phyloP scores from a whole-genome alignment of 345 rosid species.

The Nephelium lappaceum region DNA sequence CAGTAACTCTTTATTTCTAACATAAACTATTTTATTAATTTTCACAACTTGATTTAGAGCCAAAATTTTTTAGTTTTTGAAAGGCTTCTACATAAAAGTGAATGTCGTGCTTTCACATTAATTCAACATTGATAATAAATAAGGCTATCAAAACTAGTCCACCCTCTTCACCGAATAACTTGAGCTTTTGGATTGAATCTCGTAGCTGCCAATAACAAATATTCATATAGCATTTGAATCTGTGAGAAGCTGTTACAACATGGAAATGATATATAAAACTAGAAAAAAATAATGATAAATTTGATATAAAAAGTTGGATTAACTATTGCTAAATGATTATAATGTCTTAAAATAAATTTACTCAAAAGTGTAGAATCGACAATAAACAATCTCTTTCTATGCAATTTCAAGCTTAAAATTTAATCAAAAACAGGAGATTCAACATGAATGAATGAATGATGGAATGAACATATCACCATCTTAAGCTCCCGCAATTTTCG shows the following conservation, averaged over 20 bases:
- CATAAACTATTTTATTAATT: not conserved
- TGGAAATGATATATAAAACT: not conserved
- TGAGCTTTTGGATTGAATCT: not conserved
- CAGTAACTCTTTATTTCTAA: constrained; percentile 2
- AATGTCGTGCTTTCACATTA: not conserved
- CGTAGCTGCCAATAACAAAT: not conserved
- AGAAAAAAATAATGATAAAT: constrained; percentile 1
- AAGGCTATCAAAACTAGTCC: constrained; percentile 8
- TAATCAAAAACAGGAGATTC: constrained; percentile 5
- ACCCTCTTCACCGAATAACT: not conserved
- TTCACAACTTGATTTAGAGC: not conserved
- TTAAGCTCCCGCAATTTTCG: constrained; percentile 75
- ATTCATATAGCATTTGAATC: not conserved
- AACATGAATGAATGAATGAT: not conserved
- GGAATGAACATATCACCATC: constrained; percentile 48
- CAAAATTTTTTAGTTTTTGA: not conserved
- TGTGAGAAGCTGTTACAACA: constrained; percentile 4
- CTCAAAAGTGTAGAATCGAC: not conserved
- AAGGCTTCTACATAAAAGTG: not conserved
- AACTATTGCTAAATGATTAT: not conserved
- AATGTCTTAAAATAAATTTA: not conserved
- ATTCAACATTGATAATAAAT: not conserved
- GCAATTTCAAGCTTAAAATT: constrained; percentile 15
- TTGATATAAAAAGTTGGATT: not conserved
- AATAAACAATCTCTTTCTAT: not conserved